These are phyloP conservation scores for Penicillium decumbens DNA, from an alignment of 2,329 filamentous ascomycete genomes.

Conservation along the genomic window DNA sequence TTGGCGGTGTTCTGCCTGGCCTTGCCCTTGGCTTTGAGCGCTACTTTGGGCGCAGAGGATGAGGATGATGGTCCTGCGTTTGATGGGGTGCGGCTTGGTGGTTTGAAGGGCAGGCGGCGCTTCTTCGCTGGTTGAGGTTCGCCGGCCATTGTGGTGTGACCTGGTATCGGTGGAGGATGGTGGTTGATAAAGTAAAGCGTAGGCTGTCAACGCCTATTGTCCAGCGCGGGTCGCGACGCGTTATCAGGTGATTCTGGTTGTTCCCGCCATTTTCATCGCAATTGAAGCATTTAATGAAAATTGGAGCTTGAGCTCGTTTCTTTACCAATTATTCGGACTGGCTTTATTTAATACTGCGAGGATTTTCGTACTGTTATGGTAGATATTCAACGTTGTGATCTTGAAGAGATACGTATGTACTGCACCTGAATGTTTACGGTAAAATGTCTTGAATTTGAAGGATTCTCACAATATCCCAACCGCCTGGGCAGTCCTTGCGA, in stretches of 20 bases:
- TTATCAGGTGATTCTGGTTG: conserved; percentile 20
- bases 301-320: not conserved
- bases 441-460: too few species aligned
- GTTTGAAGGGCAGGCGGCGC: conserved; percentile 43
- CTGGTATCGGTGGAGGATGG: not conserved
- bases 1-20: conserved; percentile 14
- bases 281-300: not conserved
- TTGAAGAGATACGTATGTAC: not conserved
- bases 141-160: conserved; percentile 21
- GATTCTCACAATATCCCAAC: too few species aligned
- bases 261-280: not conserved
- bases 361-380: not conserved
- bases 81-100: conserved; percentile 35
- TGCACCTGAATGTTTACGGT: too few species aligned
- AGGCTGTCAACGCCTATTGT: not conserved
- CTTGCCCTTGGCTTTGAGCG: conserved; percentile 21
- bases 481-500: too few species aligned
- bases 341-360: too few species aligned
- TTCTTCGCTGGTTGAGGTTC: conserved; percentile 35
- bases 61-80: conserved; percentile 25
- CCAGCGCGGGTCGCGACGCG: conserved; percentile 15
- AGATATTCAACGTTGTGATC: not conserved
- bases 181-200: not conserved
- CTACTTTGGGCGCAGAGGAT: conserved; percentile 18
- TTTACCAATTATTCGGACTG: too few species aligned